Percentiles rank a stretch among this genome's conserved stretches.
Conservation (phyloP, 2,329 filamentous ascomycete genomes). For the Byssoonygena ceratinophila region DNA sequence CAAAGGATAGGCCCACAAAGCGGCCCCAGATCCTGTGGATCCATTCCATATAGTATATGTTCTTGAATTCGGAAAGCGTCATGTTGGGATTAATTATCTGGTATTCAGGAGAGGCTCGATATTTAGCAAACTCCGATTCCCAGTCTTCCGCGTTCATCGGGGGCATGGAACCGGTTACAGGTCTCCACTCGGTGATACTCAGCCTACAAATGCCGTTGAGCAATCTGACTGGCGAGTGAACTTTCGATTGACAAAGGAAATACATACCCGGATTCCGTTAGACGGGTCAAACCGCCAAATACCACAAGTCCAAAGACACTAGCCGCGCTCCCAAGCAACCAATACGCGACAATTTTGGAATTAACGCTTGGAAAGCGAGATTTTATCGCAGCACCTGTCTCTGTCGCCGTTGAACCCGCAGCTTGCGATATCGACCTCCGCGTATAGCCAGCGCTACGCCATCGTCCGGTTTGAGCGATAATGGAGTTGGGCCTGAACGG, state of each 20-base stretch:
- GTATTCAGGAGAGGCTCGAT: constrained; percentile 86
- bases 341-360: constrained; percentile 73
- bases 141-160: constrained; percentile 70
- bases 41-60: constrained; percentile 99
- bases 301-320: constrained; percentile 97
- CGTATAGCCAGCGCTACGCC: not conserved
- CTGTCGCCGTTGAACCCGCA: constrained; percentile 11
- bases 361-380: constrained; percentile 50
- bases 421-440: constrained; percentile 7
- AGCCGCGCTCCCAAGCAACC: constrained; percentile 80
- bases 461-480: constrained; percentile 20
- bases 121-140: constrained; percentile 88
- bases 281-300: constrained; percentile 80
- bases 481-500: constrained; percentile 23
- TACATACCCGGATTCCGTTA: constrained; percentile 86
- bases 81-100: constrained; percentile 85
- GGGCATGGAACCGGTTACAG: constrained; percentile 83
- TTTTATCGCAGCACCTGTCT: constrained; percentile 22
- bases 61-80: constrained; percentile 87
- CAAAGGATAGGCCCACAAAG: constrained; percentile 78
- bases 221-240: not conserved
- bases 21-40: constrained; percentile 89
- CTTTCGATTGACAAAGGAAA: not conserved
- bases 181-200: constrained; percentile 97
- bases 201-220: constrained; percentile 46